phyloP scores from a whole-genome alignment of 345 rosid species.

The Dipteronia dyeriana region DNA sequence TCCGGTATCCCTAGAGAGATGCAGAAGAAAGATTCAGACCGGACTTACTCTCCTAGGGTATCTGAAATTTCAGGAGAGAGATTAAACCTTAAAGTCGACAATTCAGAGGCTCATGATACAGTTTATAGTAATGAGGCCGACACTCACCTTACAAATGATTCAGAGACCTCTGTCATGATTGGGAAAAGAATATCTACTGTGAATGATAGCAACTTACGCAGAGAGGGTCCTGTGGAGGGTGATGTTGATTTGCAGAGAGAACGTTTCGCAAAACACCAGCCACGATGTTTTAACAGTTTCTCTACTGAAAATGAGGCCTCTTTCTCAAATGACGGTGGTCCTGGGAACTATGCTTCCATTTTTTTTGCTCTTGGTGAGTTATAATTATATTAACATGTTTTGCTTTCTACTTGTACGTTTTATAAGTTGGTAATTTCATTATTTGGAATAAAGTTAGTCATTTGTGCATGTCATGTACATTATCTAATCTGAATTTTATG shows the following conservation, averaged over 20 bases:
- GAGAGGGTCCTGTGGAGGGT: constrained; percentile 30
- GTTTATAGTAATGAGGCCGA: constrained; percentile 34
- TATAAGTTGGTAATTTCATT: background rate
- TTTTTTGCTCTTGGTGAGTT: constrained; percentile 60
- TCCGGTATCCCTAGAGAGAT: constrained; percentile 42
- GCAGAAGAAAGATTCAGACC: constrained; percentile 38
- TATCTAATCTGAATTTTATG: background rate
- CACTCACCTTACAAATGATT: constrained; percentile 34
- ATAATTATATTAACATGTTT: constrained; percentile 9
- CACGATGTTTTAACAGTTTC: constrained; percentile 34
- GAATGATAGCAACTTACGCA: constrained; percentile 17
- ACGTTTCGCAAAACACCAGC: constrained; percentile 24
- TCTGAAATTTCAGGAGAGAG: constrained; percentile 37
- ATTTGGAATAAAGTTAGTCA: background rate
- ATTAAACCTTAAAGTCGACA: constrained; percentile 26
- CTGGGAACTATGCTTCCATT: constrained; percentile 35
- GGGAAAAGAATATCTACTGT: constrained; percentile 30
- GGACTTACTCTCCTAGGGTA: constrained; percentile 15
- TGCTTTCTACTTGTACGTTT: background rate
- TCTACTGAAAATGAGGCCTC: constrained; percentile 56
- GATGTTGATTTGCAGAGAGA: constrained; percentile 27
- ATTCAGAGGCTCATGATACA: constrained; percentile 32
- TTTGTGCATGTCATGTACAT: background rate
- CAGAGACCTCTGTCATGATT: constrained; percentile 73
- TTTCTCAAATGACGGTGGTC: constrained; percentile 34